Evolutionary conservation across 306 rosid species (phyloP).

Genomic region (Dicorynia guianensis): DNA sequence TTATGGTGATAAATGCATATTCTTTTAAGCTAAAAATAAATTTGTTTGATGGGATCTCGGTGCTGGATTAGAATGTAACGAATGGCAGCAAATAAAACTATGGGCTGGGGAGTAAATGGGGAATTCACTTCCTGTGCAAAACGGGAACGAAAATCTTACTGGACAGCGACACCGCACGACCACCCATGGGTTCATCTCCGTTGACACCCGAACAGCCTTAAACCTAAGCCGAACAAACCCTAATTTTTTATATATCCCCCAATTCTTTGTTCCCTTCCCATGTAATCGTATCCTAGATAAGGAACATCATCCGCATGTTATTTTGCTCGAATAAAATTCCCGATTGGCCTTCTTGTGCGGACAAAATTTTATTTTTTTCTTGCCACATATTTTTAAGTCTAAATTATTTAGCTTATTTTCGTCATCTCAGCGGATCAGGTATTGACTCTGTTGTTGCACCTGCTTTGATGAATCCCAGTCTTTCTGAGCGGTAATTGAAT

Average conservation of each 20-base stretch:
- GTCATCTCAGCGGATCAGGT: conserved; percentile 47
- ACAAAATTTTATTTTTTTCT: conserved; percentile 3
- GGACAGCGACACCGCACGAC: conserved; percentile 73
- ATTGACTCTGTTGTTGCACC: conserved; percentile 43
- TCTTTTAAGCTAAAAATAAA: too few relatives aligned
- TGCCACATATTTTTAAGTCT: not conserved
- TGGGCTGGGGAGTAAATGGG: conserved; percentile 44
- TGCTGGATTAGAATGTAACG: too few relatives aligned
- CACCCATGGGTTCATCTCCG: conserved; percentile 62
- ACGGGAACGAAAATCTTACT: conserved; percentile 47
- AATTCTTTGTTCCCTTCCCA: conserved; percentile 38
- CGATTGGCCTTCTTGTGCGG: conserved; percentile 32
- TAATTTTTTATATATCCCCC: conserved; percentile 51
- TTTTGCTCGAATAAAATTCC: conserved; percentile 20
- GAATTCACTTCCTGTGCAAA: conserved; percentile 34
- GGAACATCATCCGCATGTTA: conserved; percentile 34
- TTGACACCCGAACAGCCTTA: conserved; percentile 36
- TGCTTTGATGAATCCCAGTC: conserved; percentile 37
- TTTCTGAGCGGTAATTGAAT: conserved; percentile 46
- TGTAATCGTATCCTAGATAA: not conserved
- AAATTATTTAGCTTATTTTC: conserved; percentile 31
- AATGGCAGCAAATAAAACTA: not conserved
- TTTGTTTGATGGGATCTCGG: too few relatives aligned
- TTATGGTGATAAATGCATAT: too few relatives aligned
- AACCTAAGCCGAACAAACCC: conserved; percentile 56